These are phyloP conservation scores for Aquilaria malaccensis DNA, from an alignment of 345 rosid species.

Conservation along the genomic window DNA sequence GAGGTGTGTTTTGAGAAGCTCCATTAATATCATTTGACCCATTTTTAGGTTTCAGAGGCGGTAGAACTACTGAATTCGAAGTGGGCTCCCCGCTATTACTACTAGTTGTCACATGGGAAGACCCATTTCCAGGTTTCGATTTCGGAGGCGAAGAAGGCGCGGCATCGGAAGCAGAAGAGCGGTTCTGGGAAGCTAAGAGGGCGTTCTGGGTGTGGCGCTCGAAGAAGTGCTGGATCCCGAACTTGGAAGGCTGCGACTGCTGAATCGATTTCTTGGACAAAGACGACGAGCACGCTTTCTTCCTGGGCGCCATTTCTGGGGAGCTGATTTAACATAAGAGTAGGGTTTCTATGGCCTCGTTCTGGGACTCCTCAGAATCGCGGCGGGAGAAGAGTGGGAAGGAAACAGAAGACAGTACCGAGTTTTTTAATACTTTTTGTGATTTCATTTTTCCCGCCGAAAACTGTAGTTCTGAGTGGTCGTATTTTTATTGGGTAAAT, in stretches of 20 bases:
- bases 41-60: slow-evolving; percentile 10
- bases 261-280: slow-evolving; percentile 33
- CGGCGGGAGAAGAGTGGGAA: neutral
- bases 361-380: neutral
- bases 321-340: neutral
- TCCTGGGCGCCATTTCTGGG: slow-evolving; percentile 57
- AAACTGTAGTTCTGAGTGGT: neutral
- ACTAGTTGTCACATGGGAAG: neutral
- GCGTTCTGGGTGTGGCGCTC: slow-evolving; percentile 57
- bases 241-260: slow-evolving; percentile 43
- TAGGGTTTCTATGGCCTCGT: slow-evolving; percentile 2
- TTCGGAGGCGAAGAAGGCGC: slow-evolving; percentile 12
- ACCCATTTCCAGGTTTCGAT: neutral
- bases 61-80: slow-evolving; percentile 13
- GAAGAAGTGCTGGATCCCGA: slow-evolving; percentile 84
- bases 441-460: slow-evolving; percentile 17
- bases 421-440: neutral
- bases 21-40: slow-evolving; percentile 5
- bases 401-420: neutral
- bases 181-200: slow-evolving; percentile 18
- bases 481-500: too few species aligned
- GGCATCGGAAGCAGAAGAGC: slow-evolving; percentile 1
- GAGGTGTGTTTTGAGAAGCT: slow-evolving; percentile 10
- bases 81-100: neutral
- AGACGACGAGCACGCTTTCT: slow-evolving; percentile 41